Percentiles rank a stretch among this genome's conserved stretches.
Conservation (phyloP, 1,139 yeast species). For the Saccharomyces hybrid region DNA sequence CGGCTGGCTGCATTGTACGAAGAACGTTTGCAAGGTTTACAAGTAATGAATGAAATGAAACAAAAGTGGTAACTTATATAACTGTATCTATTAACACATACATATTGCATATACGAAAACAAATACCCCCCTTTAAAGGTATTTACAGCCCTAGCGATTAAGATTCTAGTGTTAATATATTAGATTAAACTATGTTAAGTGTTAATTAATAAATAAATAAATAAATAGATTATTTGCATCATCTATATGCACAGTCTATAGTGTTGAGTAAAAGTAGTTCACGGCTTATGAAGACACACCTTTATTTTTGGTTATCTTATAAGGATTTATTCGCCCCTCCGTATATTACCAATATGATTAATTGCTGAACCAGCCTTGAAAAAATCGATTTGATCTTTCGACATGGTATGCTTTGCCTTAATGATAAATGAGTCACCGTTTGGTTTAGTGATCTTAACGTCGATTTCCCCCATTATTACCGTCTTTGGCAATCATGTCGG, state of each 20-base stretch:
- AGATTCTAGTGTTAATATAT: not conserved
- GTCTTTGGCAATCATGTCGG: slow-evolving; percentile 67
- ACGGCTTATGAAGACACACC: not conserved
- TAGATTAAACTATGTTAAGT: not conserved
- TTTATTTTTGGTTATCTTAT: not conserved
- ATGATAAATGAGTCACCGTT: slow-evolving; percentile 67
- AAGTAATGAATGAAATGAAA: slow-evolving; percentile 36
- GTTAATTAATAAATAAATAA: not conserved
- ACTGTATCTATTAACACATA: not conserved
- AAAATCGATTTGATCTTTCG: slow-evolving; percentile 89
- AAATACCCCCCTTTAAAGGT: not conserved
- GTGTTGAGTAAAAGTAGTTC: not conserved
- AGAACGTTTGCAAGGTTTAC: slow-evolving; percentile 48
- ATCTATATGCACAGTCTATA: slow-evolving; percentile 2
- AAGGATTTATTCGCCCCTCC: slow-evolving; percentile 21
- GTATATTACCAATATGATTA: slow-evolving; percentile 73
- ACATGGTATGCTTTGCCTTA: slow-evolving; percentile 87
- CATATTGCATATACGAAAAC: not conserved
- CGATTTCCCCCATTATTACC: slow-evolving; percentile 74
- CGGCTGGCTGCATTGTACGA: slow-evolving; percentile 50
- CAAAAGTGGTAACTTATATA: slow-evolving; percentile 3
- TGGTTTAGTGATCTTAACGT: slow-evolving; percentile 64
- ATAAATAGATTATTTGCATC: not conserved
- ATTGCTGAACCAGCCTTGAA: slow-evolving; percentile 97
- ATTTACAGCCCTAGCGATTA: not conserved